Evolutionary conservation across 2,329 filamentous ascomycete genomes (phyloP), one percentile per base, ranked within the genome.

Genomic region (Pseudogymnoascus sp.): DNA sequence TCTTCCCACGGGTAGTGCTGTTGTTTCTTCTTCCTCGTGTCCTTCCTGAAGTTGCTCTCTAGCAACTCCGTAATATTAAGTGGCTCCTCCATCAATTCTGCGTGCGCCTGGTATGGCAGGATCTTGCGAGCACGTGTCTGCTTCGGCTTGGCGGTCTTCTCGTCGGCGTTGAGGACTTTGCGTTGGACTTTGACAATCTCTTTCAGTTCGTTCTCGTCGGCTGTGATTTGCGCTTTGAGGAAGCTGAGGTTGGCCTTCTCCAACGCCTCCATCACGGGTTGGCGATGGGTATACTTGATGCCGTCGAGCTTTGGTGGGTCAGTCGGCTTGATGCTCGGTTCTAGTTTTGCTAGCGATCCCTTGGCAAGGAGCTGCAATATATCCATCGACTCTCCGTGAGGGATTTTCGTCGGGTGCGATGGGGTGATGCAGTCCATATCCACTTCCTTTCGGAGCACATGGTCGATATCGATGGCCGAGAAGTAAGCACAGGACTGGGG

Each of bases 401-500:
- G 82, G 43, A 99, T 98, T 31, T 88, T 81, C 0, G 83, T 81
- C 0, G 84, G 83, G 74, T 99, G 90, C 46, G 89, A 95, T 0
- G 95, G 95, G 0, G 95, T 99, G 46, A 98, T 77, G 73, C 95
- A 99, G 72, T 96, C 90, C 91, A 99, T 96, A 74, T 99, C 89
- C 3, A 99, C 96, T 75, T 99, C 95, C 74, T 99, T 99, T 61
- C 95, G 85, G n/a, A 99, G 81, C 2, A 99, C 93, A 70, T 91
- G 88, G 72, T 99, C 95, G 68, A 99, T 90, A 72, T 99, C 95
- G 5, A 99, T 86, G 3, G 95, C 93, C 0, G 90, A 96, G 77
- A 99, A 99, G 76, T 92, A 99, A 7, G 95, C 95, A 71, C 93
- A 97, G 0, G 89, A 87, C 72, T 98, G 95, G 0, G 96, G 95